Base-by-base conservation (phyloP, 768 basidiomycete genomes). In the Leccinum broughii region DNA sequence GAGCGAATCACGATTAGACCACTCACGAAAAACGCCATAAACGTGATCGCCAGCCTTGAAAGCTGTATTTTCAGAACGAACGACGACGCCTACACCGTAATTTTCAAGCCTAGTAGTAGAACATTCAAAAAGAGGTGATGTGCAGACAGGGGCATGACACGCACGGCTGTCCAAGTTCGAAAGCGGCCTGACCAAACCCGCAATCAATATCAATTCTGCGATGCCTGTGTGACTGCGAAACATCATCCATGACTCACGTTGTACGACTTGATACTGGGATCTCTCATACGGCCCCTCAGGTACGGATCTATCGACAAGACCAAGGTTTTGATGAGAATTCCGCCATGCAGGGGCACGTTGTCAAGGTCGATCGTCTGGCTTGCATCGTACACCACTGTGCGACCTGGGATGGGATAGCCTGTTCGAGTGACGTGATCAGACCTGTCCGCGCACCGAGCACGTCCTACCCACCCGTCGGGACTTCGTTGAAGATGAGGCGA, bases 331-430 rank as follows among this genome's bases (percentile, higher is more conserved):
- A 83, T 32, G 7, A 87, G 68, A 61, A 84, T 69, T 1, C 81
- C 82, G 2, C 81, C 81, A 32, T 78, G 67, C 28, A 84, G 66
- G 4, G 76, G 66, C 1, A 75, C 77, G 22, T 66, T 77, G 15
- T 84, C 81, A 32, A 80, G 69, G 64, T 86, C 84, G 67, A 87
- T 84, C 3, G 72, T 78, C 55, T 78, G 68, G 0, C 73, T 75
- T 28, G 65, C 69, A 62, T 85, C 82, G 64, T 81, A 79, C 1
- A 80, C 70, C n/a, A 78, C 75, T 6, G 80, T 81, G 60, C 81
- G 76, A 48, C 80, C 80, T 6, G 77, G 72, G 66, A 72, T 26
- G 15, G 81, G 80, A 55, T 72, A 80, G 8, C 71, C 80, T 64
- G 46, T 53, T 24, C 6, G 17, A 39, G 13, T 15, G 53, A 26